Percentiles rank a stretch among this genome's conserved stretches.
Conservation (phyloP, 225 moss, liverwort and hornwort species). For the Rhytidiadelphus loreus region DNA sequence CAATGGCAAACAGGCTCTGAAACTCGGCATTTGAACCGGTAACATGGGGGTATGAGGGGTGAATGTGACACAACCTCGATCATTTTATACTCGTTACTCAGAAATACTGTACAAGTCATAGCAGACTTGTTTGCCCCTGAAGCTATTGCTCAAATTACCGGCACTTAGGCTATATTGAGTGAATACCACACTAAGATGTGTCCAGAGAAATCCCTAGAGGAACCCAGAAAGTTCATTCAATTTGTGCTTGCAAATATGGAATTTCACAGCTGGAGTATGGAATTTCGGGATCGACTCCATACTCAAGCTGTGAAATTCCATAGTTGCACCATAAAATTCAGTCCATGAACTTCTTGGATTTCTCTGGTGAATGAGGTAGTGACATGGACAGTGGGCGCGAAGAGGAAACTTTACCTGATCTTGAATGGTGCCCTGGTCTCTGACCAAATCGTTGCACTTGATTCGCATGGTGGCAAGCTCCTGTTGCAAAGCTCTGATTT, state of each 20-base stretch:
- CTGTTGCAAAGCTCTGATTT: constrained; percentile 55
- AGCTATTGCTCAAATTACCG: background rate
- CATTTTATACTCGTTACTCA: background rate
- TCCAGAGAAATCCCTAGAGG: background rate
- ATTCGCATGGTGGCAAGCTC: constrained; percentile 68
- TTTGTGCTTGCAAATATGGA: background rate
- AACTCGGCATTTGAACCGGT: no score
- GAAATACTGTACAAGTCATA: background rate
- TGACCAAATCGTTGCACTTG: constrained; percentile 58
- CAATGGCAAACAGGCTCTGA: background rate
- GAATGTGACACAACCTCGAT: background rate
- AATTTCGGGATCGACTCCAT: background rate
- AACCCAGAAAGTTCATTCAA: background rate
- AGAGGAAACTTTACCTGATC: constrained; percentile 5
- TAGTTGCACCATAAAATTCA: background rate
- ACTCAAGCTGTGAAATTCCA: background rate
- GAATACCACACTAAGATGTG: background rate
- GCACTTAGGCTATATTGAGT: background rate
- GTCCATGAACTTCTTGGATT: background rate
- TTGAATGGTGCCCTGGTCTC: constrained; percentile 57
- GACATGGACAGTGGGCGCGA: background rate
- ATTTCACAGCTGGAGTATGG: background rate
- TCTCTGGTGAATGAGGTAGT: no score
- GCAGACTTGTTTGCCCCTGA: background rate
- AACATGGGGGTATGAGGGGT: no score